A percentile compares a stretch with the other conserved stretches of the same genome.
These are phyloP conservation scores for Friedmanniomyces simplex DNA, from an alignment of 495 filamentous ascomycete genomes.

Conservation along the genomic window DNA sequence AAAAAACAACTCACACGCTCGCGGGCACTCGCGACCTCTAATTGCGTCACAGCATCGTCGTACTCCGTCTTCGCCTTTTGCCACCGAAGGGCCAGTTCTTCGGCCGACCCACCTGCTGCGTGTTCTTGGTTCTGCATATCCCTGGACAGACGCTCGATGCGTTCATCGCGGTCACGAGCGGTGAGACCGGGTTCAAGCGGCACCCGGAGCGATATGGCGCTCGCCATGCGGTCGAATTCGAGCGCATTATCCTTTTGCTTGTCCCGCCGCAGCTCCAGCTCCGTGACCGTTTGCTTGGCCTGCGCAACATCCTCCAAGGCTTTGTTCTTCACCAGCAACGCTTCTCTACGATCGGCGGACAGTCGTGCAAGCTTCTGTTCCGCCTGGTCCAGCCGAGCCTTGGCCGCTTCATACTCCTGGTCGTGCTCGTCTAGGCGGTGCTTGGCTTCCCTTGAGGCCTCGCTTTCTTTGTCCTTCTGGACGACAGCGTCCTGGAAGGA, in stretches of 20 bases:
- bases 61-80: constrained; percentile 35
- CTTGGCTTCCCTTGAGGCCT: constrained; percentile 34
- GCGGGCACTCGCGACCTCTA: neutral
- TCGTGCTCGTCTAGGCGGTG: constrained; percentile 36
- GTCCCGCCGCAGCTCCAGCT: constrained; percentile 23
- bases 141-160: constrained; percentile 47
- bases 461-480: constrained; percentile 42
- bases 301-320: constrained; percentile 42
- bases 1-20: neutral
- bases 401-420: constrained; percentile 10
- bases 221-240: constrained; percentile 49
- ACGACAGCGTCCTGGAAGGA: constrained; percentile 43
- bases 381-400: constrained; percentile 28
- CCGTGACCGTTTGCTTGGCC: constrained; percentile 32
- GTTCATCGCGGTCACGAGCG: constrained; percentile 47
- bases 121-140: constrained; percentile 43
- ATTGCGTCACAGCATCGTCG: constrained; percentile 36
- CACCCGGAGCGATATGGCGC: constrained; percentile 47
- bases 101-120: constrained; percentile 52
- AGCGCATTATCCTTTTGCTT: constrained; percentile 37
- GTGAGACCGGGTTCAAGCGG: constrained; percentile 61
- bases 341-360: constrained; percentile 41
- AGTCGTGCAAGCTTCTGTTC: constrained; percentile 42
- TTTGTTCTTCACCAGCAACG: constrained; percentile 55
- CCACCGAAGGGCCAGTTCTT: constrained; percentile 50